A percentile compares a stretch with the other conserved stretches of the same genome.
Evolutionary conservation across 306 rosid species (phyloP).

Genomic region (Castanea mollissima): DNA sequence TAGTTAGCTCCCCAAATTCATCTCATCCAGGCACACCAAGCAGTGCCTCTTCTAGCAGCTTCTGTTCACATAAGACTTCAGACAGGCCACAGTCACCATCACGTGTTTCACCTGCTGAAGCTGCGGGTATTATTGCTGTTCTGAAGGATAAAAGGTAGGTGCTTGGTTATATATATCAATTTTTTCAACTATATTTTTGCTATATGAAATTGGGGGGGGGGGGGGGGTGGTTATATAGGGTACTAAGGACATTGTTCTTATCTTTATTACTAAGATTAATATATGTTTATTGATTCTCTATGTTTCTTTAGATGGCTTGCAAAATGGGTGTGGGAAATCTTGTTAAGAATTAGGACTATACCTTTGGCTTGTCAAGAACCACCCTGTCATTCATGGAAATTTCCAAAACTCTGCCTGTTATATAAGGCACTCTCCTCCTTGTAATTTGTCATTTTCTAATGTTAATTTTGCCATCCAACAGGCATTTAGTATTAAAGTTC

Average conservation of each 20-base stretch:
- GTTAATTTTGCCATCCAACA: neutral
- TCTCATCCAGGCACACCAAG: constrained; percentile 72
- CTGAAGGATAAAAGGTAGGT: constrained; percentile 73
- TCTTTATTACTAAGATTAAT: neutral
- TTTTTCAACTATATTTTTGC: neutral
- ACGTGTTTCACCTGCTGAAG: constrained; percentile 79
- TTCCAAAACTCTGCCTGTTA: too few relatives aligned
- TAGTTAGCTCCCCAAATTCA: constrained; percentile 46
- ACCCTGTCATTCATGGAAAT: neutral
- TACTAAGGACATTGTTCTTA: neutral
- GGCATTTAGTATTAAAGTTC: neutral
- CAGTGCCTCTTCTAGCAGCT: constrained; percentile 45
- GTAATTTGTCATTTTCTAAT: neutral
- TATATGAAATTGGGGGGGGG: neutral
- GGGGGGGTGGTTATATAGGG: too few relatives aligned
- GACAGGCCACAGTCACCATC: constrained; percentile 49
- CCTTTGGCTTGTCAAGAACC: neutral
- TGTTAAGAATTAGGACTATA: neutral
- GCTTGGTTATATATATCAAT: neutral
- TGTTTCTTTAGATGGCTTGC: neutral
- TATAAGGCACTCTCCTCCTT: neutral
- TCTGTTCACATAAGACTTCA: constrained; percentile 38
- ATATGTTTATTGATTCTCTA: neutral
- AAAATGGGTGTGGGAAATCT: neutral
- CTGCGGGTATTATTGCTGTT: constrained; percentile 62